Conservation (phyloP, 1,284 basidiomycete genomes). For the Ceratobasidium sp. region DNA sequence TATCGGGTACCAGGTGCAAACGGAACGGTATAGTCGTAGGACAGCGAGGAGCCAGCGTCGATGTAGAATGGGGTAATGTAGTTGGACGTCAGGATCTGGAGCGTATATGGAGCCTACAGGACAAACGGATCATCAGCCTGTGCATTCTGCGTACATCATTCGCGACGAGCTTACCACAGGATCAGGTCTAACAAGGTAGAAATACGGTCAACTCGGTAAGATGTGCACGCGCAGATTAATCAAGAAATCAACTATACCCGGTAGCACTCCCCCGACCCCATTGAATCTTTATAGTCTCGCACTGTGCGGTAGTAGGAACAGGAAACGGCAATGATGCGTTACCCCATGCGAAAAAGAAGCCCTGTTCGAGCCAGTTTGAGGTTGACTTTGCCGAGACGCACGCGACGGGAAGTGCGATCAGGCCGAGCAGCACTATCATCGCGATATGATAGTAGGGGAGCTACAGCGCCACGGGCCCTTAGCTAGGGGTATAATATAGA, state of each 20-base stretch:
- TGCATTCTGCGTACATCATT: no score
- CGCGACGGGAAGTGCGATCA: conserved; percentile 15
- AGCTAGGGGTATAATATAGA: background rate
- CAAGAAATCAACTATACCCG: conserved; percentile 54
- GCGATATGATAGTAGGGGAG: background rate
- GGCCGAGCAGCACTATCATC: conserved; percentile 6
- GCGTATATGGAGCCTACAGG: conserved; percentile 59
- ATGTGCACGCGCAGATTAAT: background rate
- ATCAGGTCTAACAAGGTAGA: conserved; percentile 56
- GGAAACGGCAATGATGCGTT: conserved; percentile 58
- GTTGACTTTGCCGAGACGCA: conserved; percentile 12
- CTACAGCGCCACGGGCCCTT: background rate
- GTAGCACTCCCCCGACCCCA: conserved; percentile 58
- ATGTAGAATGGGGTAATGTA: conserved; percentile 63
- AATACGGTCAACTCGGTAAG: conserved; percentile 27
- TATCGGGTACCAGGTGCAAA: conserved; percentile 66
- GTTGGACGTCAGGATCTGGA: conserved; percentile 65
- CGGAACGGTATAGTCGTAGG: conserved; percentile 65
- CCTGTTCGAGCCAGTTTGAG: conserved; percentile 50
- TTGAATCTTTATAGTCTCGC: conserved; percentile 60
- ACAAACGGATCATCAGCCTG: background rate
- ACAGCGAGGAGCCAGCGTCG: conserved; percentile 57
- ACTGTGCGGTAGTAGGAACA: conserved; percentile 57
- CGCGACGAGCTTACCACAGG: conserved; percentile 50
- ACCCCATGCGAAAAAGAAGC: conserved; percentile 64